These are phyloP conservation scores for Diaporthe longicolla DNA, from an alignment of 2,329 filamentous ascomycete genomes.

Conservation along the genomic window DNA sequence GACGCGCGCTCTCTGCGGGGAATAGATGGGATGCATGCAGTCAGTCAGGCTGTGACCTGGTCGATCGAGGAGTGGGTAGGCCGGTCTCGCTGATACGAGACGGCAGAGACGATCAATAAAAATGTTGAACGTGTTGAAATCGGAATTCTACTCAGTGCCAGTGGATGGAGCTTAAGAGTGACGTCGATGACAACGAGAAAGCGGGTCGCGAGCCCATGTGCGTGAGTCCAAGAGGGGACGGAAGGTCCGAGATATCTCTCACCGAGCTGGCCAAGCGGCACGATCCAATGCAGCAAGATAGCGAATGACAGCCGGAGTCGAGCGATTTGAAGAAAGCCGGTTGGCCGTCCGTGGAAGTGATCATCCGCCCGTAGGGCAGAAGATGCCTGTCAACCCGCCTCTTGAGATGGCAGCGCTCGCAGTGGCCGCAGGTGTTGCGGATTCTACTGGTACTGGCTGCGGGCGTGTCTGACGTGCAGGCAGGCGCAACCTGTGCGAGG, in stretches of 20 bases:
- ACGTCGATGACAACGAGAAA: background rate
- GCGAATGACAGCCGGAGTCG: conserved; percentile 11
- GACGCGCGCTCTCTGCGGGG: background rate
- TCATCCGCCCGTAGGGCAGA: conserved; percentile 38
- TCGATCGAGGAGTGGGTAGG: conserved; percentile 5
- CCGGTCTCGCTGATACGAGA: conserved; percentile 13
- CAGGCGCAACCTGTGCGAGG: conserved; percentile 39
- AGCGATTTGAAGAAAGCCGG: conserved; percentile 12
- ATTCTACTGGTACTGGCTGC: conserved; percentile 4
- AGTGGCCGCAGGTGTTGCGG: background rate
- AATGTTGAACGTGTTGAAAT: background rate
- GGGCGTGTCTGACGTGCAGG: conserved; percentile 36
- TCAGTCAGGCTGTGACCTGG: conserved; percentile 6
- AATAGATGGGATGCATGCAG: conserved; percentile 1
- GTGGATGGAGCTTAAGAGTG: conserved; percentile 12
- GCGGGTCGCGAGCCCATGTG: background rate
- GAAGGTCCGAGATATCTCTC: conserved; percentile 29
- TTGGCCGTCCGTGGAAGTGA: conserved; percentile 21
- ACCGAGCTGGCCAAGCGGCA: conserved; percentile 23
- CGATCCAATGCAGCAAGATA: conserved; percentile 9
- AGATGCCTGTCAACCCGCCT: conserved; percentile 11
- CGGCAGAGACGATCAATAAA: background rate
- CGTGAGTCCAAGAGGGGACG: conserved; percentile 11
- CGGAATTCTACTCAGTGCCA: background rate
- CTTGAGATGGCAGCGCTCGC: conserved; percentile 6